Base-by-base conservation (phyloP, 176 grass and related monocot genomes). In the Hyparrhenia diplandra region DNA sequence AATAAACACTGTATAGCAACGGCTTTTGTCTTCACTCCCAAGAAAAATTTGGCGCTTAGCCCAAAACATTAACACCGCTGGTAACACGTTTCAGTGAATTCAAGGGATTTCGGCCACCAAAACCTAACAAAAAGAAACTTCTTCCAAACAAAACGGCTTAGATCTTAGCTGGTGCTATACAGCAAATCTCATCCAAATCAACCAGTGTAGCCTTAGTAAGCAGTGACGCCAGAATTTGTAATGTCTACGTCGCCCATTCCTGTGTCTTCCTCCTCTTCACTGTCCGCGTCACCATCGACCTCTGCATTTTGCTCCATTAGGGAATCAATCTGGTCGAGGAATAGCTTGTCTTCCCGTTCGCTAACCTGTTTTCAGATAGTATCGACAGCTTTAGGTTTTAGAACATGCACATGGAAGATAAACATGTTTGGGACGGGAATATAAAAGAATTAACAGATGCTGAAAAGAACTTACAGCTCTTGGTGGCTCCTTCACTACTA, bases 261-360 rank as follows among this genome's bases (percentile, higher is more conserved):
- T 21, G 90, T 98, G 51, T 98, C 95, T 89, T 98, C 95, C 79
- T 95, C 93, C n/a, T 91, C 94, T 74, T 93, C 95, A 28, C 88
- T 94, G 30, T 89, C 95, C 71, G 81, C 88, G 9, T 98, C 95
- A 47, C 95, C 95, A 91, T 92, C 95, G 37, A 98, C 84, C 86
- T 98, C 95, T 0, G 88, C 84, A 5, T 94, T 98, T 80, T 88
- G 74, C 49, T 88, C 87, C 68, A 77, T 78, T 13, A 98, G 77
- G 35, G 88, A 93, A 55, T 91, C 92, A 83, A 98, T 91, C 23
- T 98, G 90, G 61, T 94, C 92, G 3, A 91, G 87, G 60, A 98
- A 84, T 71, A 89, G 76, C 82, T 94, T 94, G 78, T 98, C 95
- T 80, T 98, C 95, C 62, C 92, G 88, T 39, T 98, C 95, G 28